Percentiles rank a stretch among this genome's conserved stretches.
These are phyloP conservation scores for Sapria himalayana DNA, from an alignment of 345 rosid genomes.

Conservation along the genomic window DNA sequence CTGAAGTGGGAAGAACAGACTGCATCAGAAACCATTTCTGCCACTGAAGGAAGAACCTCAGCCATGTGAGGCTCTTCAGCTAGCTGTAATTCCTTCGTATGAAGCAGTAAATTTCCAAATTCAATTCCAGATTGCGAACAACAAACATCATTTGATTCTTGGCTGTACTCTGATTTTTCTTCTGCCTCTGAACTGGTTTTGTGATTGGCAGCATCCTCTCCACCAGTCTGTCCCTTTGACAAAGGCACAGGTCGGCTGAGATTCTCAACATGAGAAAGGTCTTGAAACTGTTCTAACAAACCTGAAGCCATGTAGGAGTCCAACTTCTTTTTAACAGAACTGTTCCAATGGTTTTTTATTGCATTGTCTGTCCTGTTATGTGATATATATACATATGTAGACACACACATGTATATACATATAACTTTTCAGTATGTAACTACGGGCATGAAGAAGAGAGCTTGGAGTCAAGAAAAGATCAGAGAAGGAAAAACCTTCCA, in stretches of 20 bases:
- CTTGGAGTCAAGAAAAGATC: not conserved
- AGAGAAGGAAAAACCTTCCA: slow-evolving; percentile 49
- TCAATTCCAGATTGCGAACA: slow-evolving; percentile 50
- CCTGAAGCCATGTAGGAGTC: slow-evolving; percentile 85
- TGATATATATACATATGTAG: too few species aligned
- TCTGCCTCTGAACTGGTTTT: slow-evolving; percentile 39
- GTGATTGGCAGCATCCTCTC: slow-evolving; percentile 40
- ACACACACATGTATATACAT: slow-evolving; percentile 12
- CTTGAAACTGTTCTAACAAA: slow-evolving; percentile 60
- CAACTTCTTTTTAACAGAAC: slow-evolving; percentile 95
- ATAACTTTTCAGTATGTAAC: slow-evolving; percentile 1
- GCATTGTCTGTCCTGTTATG: slow-evolving; percentile 97
- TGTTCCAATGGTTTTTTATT: slow-evolving; percentile 98
- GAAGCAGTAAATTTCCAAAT: slow-evolving; percentile 20
- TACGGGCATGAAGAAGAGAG: not conserved
- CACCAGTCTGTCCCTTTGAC: slow-evolving; percentile 39
- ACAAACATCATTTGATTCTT: slow-evolving; percentile 32
- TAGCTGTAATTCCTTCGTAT: slow-evolving; percentile 21
- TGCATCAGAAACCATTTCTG: slow-evolving; percentile 38
- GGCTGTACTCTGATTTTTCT: slow-evolving; percentile 87
- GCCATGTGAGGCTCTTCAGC: slow-evolving; percentile 23
- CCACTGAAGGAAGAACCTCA: slow-evolving; percentile 27
- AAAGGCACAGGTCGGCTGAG: slow-evolving; percentile 33
- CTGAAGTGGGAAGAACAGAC: slow-evolving; percentile 28
- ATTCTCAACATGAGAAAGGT: slow-evolving; percentile 29